These are phyloP conservation scores for Aspergillus ostianus DNA, from an alignment of 495 filamentous ascomycete genomes.

Conservation along the genomic window DNA sequence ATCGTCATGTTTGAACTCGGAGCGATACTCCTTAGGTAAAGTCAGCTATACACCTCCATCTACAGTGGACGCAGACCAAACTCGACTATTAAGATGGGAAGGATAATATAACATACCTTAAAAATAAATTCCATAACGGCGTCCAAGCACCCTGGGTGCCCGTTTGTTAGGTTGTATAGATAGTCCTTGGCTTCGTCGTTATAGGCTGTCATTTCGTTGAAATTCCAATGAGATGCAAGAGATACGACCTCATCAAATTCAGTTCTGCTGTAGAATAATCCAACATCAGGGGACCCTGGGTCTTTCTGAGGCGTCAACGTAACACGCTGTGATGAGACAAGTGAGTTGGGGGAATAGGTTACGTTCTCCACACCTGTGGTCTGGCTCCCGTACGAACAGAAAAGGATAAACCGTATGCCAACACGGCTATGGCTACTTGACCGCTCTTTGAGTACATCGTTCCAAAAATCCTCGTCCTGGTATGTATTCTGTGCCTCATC, in stretches of 20 bases:
- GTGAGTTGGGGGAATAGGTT: slow-evolving; percentile 1
- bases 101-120: slow-evolving; percentile 7
- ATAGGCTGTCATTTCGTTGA: slow-evolving; percentile 8
- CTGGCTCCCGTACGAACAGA: slow-evolving; percentile 9
- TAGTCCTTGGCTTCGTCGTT: slow-evolving; percentile 8
- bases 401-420: slow-evolving; percentile 8
- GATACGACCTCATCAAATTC: slow-evolving; percentile 11
- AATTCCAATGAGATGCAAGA: background rate
- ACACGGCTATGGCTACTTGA: background rate
- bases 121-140: slow-evolving; percentile 7
- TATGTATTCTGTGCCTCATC: slow-evolving; percentile 12
- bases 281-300: slow-evolving; percentile 1
- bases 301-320: slow-evolving; percentile 10
- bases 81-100: slow-evolving; percentile 5
- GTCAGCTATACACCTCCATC: slow-evolving; percentile 1
- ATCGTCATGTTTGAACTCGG: slow-evolving; percentile 1
- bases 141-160: slow-evolving; percentile 10
- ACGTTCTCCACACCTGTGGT: slow-evolving; percentile 6
- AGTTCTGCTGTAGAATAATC: slow-evolving; percentile 6
- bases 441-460: slow-evolving; percentile 9
- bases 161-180: slow-evolving; percentile 10
- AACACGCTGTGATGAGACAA: slow-evolving; percentile 6
- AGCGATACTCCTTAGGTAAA: slow-evolving; percentile 8
- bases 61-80: slow-evolving; percentile 1
- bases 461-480: slow-evolving; percentile 3